phyloP scores from a whole-genome alignment of 345 rosid species.

The Carallia pectinifolia region DNA sequence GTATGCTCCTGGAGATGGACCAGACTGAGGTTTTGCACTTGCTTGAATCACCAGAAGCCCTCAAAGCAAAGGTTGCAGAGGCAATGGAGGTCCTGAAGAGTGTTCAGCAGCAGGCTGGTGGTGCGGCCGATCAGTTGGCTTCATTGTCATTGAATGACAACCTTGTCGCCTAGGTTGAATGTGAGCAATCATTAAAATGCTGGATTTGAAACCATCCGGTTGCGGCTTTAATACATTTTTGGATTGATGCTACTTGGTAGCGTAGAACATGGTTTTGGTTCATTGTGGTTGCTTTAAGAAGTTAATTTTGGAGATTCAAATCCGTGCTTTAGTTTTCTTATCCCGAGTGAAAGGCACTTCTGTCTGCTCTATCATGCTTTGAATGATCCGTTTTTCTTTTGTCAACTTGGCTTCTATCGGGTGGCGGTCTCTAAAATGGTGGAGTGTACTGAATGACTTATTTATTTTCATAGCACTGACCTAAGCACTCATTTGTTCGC shows the following conservation, averaged over 20 bases:
- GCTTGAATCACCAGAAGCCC: constrained; percentile 91
- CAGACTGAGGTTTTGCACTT: constrained; percentile 91
- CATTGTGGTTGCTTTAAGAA: not conserved
- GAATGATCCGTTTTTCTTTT: not conserved
- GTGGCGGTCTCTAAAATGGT: no score
- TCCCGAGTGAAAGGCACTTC: not conserved
- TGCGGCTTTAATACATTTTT: constrained; percentile 16
- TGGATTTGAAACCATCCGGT: constrained; percentile 2
- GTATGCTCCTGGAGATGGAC: constrained; percentile 98
- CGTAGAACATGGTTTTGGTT: constrained; percentile 12
- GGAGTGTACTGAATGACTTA: no score
- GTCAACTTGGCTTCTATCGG: no score
- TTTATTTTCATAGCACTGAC: no score
- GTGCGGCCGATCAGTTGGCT: constrained; percentile 63
- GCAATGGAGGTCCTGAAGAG: constrained; percentile 95
- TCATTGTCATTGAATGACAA: constrained; percentile 66
- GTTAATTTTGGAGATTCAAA: not conserved
- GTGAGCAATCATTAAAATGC: constrained; percentile 2
- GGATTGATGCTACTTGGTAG: constrained; percentile 8
- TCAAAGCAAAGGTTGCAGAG: constrained; percentile 82
- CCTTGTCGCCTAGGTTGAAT: constrained; percentile 48
- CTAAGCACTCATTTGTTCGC: no score
- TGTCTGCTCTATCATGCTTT: not conserved
- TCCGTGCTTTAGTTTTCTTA: not conserved
- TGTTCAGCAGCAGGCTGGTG: constrained; percentile 65